Evolutionary conservation across 2,329 filamentous ascomycete species (phyloP).

Genomic region (Trichoderma sp.): DNA sequence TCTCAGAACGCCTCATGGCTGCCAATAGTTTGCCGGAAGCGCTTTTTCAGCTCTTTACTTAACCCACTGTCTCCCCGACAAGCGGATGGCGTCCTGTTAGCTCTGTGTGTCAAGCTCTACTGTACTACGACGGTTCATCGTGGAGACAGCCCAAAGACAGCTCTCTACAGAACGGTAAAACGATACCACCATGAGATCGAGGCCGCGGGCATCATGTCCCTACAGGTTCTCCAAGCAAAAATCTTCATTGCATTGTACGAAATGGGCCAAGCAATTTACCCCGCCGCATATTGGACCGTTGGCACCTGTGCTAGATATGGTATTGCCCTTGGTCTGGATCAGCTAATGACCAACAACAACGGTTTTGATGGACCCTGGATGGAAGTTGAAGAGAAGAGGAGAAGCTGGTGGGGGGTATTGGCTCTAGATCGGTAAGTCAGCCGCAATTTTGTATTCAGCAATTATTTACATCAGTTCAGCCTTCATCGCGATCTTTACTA

Average conservation of each 20-base stretch:
- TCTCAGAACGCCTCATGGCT: not conserved
- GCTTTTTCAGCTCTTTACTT: not conserved
- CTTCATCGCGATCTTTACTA: not conserved
- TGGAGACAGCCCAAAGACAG: not conserved
- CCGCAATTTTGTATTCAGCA: accelerated
- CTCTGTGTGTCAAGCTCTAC: not conserved
- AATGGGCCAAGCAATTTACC: not conserved
- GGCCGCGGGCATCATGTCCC: not conserved
- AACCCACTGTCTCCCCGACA: not conserved
- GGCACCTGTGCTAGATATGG: not conserved
- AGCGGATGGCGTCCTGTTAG: not conserved
- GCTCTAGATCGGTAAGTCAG: not conserved
- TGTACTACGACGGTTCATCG: not conserved
- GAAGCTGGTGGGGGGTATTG: not conserved
- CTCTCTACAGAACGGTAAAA: not conserved
- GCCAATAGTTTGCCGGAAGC: not conserved
- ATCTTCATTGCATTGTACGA: not conserved
- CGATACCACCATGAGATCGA: not conserved
- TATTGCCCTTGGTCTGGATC: not conserved
- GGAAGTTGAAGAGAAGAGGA: not conserved
- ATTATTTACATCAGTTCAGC: not conserved
- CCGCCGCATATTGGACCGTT: not conserved
- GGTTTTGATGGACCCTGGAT: not conserved
- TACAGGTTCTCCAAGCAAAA: not conserved
- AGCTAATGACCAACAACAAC: not conserved